Conservation (phyloP, 306 rosid species). For the Begonia loranthoides region DNA sequence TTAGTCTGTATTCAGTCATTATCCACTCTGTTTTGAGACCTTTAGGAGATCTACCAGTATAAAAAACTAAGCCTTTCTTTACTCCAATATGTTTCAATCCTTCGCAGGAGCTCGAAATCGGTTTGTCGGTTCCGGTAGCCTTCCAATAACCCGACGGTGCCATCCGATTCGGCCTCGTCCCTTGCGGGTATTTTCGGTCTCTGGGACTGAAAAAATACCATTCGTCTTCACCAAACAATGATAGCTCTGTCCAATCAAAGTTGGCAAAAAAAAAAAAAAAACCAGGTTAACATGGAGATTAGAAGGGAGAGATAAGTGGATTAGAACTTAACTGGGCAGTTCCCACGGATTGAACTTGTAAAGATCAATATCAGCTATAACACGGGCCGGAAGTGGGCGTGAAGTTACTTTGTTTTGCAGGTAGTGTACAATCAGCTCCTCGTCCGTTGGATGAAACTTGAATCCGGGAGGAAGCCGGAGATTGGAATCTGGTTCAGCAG, state of each 20-base stretch:
- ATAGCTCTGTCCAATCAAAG: slow-evolving; percentile 36
- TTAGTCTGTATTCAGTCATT: slow-evolving; percentile 1
- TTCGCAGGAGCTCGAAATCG: background rate
- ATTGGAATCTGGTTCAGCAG: background rate
- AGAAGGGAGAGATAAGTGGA: slow-evolving; percentile 15
- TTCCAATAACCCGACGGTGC: background rate
- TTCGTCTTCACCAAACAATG: slow-evolving; percentile 57
- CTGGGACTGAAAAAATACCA: slow-evolving; percentile 1
- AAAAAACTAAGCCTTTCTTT: background rate
- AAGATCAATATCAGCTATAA: slow-evolving; percentile 56
- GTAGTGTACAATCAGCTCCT: slow-evolving; percentile 73
- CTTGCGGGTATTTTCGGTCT: background rate
- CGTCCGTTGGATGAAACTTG: slow-evolving; percentile 66
- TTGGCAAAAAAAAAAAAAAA: background rate
- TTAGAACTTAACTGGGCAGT: slow-evolving; percentile 31
- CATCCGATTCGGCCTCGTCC: background rate
- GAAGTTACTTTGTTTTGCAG: slow-evolving; percentile 47
- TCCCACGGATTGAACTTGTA: slow-evolving; percentile 72
- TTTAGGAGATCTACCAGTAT: background rate
- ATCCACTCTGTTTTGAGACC: background rate
- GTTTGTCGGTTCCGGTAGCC: background rate
- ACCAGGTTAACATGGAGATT: background rate
- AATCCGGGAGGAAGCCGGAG: slow-evolving; percentile 57
- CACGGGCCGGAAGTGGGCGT: slow-evolving; percentile 44
- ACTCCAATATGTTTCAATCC: background rate